A percentile compares a stretch with the other conserved stretches of the same genome.
Evolutionary conservation across 2,329 filamentous ascomycete species (phyloP).

Genomic region (Beauveria medogensis): DNA sequence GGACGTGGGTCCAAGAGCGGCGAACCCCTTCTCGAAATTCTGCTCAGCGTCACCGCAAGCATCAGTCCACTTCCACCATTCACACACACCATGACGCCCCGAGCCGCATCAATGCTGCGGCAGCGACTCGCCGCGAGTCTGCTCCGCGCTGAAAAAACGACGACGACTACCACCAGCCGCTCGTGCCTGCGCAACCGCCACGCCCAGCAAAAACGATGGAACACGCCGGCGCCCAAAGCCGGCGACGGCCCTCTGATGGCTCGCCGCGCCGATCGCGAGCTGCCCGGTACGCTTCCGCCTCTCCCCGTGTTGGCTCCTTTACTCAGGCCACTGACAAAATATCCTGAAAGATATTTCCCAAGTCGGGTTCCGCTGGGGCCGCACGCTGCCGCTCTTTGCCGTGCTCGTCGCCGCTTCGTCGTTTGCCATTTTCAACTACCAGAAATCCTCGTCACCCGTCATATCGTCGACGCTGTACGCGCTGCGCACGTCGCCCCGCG

Average conservation of each 20-base stretch:
- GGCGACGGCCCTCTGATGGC: constrained; percentile 59
- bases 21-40: neutral
- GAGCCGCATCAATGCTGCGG: constrained; percentile 3
- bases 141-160: neutral
- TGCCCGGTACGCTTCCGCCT: constrained; percentile 43
- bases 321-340: too few species aligned
- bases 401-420: constrained; percentile 61
- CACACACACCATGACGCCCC: neutral
- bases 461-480: constrained; percentile 89
- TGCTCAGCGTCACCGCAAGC: neutral
- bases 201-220: constrained; percentile 33
- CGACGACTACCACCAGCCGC: neutral
- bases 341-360: constrained; percentile 30
- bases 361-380: constrained; percentile 52
- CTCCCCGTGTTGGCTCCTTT: neutral
- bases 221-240: constrained; percentile 47
- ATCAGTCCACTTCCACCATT: neutral
- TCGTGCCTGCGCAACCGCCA: constrained; percentile 9
- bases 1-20: too few species aligned
- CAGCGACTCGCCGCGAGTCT: neutral
- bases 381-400: constrained; percentile 75
- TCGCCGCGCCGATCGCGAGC: constrained; percentile 55
- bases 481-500: constrained; percentile 68
- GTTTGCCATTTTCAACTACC: constrained; percentile 97
- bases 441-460: constrained; percentile 80